phyloP scores from a whole-genome alignment of 345 rosid genomes.

The Eucalyptus tenuipes region DNA sequence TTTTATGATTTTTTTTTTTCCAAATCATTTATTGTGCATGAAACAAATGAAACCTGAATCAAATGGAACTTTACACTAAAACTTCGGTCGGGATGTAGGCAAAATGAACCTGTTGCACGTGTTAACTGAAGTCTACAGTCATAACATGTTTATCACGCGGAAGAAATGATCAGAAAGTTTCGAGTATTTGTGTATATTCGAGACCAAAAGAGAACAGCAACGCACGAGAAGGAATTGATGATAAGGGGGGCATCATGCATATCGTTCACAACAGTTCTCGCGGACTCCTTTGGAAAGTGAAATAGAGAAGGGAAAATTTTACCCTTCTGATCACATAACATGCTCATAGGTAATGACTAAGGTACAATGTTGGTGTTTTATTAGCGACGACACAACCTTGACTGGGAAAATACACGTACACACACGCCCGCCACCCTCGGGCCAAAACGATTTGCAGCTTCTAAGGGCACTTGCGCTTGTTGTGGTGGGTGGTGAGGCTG shows the following conservation, averaged over 20 bases:
- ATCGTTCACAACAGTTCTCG: background rate
- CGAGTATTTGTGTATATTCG: background rate
- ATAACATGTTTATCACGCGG: accelerated
- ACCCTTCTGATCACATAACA: background rate
- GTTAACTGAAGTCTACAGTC: background rate
- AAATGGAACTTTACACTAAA: background rate
- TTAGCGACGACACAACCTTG: background rate
- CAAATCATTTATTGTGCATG: accelerated
- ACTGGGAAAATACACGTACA: background rate
- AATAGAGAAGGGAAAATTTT: background rate
- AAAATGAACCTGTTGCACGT: accelerated
- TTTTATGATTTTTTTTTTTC: accelerated
- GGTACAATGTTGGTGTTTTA: background rate
- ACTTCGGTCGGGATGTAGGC: accelerated
- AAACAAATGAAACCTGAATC: background rate
- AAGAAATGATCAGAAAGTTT: background rate
- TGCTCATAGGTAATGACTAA: background rate
- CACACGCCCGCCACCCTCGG: background rate
- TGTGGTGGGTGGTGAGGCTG: conserved; percentile 48
- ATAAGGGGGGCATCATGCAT: background rate
- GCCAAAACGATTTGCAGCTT: background rate
- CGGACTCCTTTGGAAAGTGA: background rate
- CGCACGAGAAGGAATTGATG: background rate
- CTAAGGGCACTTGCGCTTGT: conserved; percentile 65
- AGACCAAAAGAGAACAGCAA: background rate